These are phyloP conservation scores for Dinochytrium kinnereticum DNA, from an alignment of 371 early-diverging fungal genomes.

Conservation along the genomic window DNA sequence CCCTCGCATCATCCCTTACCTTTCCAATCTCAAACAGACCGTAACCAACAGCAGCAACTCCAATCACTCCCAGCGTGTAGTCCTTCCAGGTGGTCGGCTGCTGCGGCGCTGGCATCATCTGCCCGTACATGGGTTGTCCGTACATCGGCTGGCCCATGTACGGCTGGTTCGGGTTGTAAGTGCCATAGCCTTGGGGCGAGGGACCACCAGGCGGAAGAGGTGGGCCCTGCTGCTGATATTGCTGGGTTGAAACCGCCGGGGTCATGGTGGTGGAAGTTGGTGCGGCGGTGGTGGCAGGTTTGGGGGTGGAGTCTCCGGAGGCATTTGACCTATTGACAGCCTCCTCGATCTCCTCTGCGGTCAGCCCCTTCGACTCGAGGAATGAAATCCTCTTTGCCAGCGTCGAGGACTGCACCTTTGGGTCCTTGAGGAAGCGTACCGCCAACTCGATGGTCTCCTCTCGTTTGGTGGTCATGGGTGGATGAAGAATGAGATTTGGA, in stretches of 20 bases:
- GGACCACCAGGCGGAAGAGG: conserved; percentile 24
- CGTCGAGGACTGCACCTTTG: conserved; percentile 87
- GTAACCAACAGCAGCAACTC: conserved; percentile 86
- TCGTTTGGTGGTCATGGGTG: conserved; percentile 13
- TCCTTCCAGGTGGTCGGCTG: conserved; percentile 88
- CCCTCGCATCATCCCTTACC: conserved; percentile 52
- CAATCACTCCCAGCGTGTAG: conserved; percentile 85
- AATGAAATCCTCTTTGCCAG: conserved; percentile 91
- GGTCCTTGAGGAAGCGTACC: conserved; percentile 89
- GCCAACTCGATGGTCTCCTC: conserved; percentile 87
- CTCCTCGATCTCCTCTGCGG: conserved; percentile 88
- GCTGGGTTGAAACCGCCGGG: conserved; percentile 34
- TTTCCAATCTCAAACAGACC: conserved; percentile 79
- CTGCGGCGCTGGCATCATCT: conserved; percentile 35
- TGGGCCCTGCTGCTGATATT: conserved; percentile 17
- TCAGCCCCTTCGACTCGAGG: conserved; percentile 93
- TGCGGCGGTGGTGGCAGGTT: not conserved
- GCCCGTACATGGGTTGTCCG: conserved; percentile 18
- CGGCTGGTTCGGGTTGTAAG: not conserved
- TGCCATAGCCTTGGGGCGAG: not conserved
- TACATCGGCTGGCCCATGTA: conserved; percentile 13
- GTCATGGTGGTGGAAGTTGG: not conserved
- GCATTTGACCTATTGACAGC: conserved; percentile 69
- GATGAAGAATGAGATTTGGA: too few species aligned
- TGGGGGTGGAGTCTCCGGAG: conserved; percentile 14